Evolutionary conservation across 805 yeast genomes (phyloP).

Genomic region (Wickerhamiella azymoides): DNA sequence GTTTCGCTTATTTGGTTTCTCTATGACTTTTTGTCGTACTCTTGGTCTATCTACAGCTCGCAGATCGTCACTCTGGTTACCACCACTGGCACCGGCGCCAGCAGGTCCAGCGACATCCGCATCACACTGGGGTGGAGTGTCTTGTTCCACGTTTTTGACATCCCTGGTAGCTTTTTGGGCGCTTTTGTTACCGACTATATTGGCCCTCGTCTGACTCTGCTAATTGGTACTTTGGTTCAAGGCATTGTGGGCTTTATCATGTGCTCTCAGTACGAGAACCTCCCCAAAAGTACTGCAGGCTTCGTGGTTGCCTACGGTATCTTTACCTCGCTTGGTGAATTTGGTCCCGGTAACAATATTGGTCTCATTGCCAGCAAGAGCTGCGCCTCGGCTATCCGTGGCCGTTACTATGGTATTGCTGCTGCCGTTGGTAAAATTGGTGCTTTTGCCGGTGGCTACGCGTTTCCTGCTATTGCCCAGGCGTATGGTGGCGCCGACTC

Average conservation of each 20-base stretch:
- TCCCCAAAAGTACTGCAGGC: conserved; percentile 53
- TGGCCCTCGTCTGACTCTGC: conserved; percentile 79
- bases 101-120: conserved; percentile 36
- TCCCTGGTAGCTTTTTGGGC: conserved; percentile 84
- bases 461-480: conserved; percentile 66
- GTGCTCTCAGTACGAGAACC: conserved; percentile 51
- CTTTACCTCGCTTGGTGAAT: conserved; percentile 76
- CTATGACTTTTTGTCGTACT: conserved; percentile 77
- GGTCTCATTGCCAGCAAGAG: conserved; percentile 82
- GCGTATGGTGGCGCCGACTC: conserved; percentile 36
- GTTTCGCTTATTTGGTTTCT: conserved; percentile 79
- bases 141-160: conserved; percentile 71
- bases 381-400: conserved; percentile 75
- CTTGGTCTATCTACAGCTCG: conserved; percentile 75
- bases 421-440: conserved; percentile 89
- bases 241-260: conserved; percentile 69
- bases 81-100: conserved; percentile 20
- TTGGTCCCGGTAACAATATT: conserved; percentile 88
- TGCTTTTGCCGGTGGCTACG: conserved; percentile 81
- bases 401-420: conserved; percentile 79
- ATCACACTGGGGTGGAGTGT: conserved; percentile 85
- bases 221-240: conserved; percentile 55
- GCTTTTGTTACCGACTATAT: conserved; percentile 69
- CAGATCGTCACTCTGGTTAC: conserved; percentile 50
- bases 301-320: conserved; percentile 83